These are phyloP conservation scores for Phialophora tarda DNA, from an alignment of 2,329 filamentous ascomycete genomes.

Conservation along the genomic window DNA sequence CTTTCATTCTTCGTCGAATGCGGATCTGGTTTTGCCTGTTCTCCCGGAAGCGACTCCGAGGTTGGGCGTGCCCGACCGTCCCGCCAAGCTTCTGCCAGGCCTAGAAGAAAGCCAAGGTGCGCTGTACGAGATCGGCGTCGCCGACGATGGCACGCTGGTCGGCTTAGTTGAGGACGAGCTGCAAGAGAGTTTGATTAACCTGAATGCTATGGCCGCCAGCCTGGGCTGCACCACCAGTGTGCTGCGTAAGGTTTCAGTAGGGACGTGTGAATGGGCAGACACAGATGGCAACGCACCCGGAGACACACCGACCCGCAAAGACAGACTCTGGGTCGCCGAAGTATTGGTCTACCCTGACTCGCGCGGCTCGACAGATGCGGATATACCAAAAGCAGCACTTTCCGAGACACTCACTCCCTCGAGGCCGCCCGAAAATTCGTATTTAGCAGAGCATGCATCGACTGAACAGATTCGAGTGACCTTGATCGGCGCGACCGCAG, in stretches of 20 bases:
- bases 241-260: slow-evolving; percentile 80
- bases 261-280: slow-evolving; percentile 70
- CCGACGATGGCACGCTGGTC: slow-evolving; percentile 89
- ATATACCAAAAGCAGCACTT: slow-evolving; percentile 12
- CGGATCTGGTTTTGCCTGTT: slow-evolving; percentile 74
- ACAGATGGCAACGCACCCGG: slow-evolving; percentile 21
- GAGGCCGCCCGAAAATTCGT: slow-evolving; percentile 13
- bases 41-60: slow-evolving; percentile 69
- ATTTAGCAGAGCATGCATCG: slow-evolving; percentile 50
- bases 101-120: slow-evolving; percentile 92
- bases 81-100: slow-evolving; percentile 67
- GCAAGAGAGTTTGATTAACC: slow-evolving; percentile 83
- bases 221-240: slow-evolving; percentile 85
- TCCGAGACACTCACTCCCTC: not conserved
- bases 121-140: slow-evolving; percentile 93
- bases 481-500: slow-evolving; percentile 84
- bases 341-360: slow-evolving; percentile 78
- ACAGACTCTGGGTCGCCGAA: slow-evolving; percentile 84
- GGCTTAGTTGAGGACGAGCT: slow-evolving; percentile 89
- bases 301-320: slow-evolving; percentile 43
- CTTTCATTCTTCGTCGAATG: slow-evolving; percentile 80
- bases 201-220: slow-evolving; percentile 89
- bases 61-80: slow-evolving; percentile 61
- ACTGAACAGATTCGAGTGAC: slow-evolving; percentile 83
- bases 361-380: slow-evolving; percentile 12